Conservation (phyloP, 768 basidiomycete genomes). For the Russula emetica region DNA sequence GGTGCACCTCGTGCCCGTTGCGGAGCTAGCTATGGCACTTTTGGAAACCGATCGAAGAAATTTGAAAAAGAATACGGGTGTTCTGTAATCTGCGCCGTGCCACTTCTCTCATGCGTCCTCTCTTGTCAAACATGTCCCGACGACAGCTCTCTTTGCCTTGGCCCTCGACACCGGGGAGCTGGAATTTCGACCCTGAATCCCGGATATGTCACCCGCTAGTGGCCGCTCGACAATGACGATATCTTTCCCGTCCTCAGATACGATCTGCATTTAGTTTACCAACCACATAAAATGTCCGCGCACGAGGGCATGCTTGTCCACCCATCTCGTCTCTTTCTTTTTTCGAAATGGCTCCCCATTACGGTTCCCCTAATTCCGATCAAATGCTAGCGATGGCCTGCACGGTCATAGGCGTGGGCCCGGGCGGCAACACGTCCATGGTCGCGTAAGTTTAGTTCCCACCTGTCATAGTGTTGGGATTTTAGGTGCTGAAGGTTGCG, state of each 20-base stretch:
- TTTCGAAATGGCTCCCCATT: slow-evolving; percentile 30
- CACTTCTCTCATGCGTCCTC: slow-evolving; percentile 18
- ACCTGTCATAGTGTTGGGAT: slow-evolving; percentile 8
- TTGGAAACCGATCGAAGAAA: background rate
- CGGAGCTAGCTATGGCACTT: background rate
- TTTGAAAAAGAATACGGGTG: background rate
- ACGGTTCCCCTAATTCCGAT: slow-evolving; percentile 35
- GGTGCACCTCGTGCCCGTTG: no score
- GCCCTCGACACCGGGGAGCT: background rate
- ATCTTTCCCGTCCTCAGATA: background rate
- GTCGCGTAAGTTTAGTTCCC: slow-evolving; percentile 55
- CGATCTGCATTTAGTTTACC: background rate
- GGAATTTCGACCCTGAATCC: background rate
- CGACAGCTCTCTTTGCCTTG: background rate
- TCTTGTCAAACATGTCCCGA: slow-evolving; percentile 10
- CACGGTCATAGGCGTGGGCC: slow-evolving; percentile 63
- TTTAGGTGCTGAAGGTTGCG: background rate
- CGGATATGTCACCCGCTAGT: slow-evolving; percentile 14
- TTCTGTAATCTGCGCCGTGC: slow-evolving; percentile 19
- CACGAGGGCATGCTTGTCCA: background rate
- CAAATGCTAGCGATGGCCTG: slow-evolving; percentile 57
- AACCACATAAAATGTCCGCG: slow-evolving; percentile 8
- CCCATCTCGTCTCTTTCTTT: slow-evolving; percentile 6
- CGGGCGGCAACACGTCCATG: slow-evolving; percentile 78
- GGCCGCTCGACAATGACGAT: background rate